Base-by-base conservation (phyloP, 1,284 basidiomycete genomes). In the Baeospora myosura region DNA sequence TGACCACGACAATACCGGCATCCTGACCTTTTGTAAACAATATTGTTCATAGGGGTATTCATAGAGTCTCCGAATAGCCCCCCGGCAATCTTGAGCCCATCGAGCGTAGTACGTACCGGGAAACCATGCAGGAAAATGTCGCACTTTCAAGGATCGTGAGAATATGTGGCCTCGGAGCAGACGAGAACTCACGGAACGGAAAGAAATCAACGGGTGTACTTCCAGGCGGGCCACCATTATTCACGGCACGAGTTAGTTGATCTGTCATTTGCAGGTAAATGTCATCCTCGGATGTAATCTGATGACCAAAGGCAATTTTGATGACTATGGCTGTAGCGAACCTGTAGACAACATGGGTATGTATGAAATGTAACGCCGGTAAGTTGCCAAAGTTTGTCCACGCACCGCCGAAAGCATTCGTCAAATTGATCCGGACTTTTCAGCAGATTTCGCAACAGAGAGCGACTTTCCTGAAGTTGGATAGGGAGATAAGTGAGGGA, bases 121-220 rank as follows among this genome's bases (percentile, higher is more conserved):
- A 21, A 59, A 54, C 53, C 54, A 59, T 1, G 52, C 52, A 7
- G 54, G 55, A 7, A 53, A 45, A 34, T 53, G 20, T 34, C 41
- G 20, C 8, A 57, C 55, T 57, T 44, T 12, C 8, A 40, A 11
- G 11, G n/a, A n/a, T 3, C 20, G 25, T 34, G 16, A 24, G n/a
- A 12, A 23, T 10, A 18, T 23, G 45, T 34, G 26, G 46, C 47
- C 43, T 23, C 49, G 2, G 17, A 10, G 18, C 18, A 39, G 16
- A 37, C 3, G 8, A 7, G 11, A 10, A 47, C 49, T 22, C 23
- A 51, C 49, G 28, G 16, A 47, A 38, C 3, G 55, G 55, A 14
- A 58, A 48, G 14, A 55, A 40, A 26, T 58, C 54, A 3, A 55
- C 38, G 3, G 43, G 32, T 1, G 53, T 57, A 23, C 42, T 46